phyloP scores from a whole-genome alignment of 1,284 basidiomycete genomes.

The Cutaneotrichosporon spelunceum region DNA sequence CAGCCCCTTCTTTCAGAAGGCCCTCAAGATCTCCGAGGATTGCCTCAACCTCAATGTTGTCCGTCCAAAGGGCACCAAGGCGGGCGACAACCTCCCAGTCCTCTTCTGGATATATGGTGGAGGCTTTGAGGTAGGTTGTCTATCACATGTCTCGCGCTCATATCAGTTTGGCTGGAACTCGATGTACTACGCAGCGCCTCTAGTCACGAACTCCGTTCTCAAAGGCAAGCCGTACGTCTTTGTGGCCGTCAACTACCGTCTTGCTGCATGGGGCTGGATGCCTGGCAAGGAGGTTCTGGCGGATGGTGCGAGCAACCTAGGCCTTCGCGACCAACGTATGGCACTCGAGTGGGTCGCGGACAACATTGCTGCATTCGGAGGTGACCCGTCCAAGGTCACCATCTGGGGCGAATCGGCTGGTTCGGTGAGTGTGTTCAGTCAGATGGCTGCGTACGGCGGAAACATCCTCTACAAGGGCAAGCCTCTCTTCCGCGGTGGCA shows the following conservation, averaged over 20 bases:
- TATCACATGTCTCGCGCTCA: not conserved
- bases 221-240: slow-evolving; percentile 55
- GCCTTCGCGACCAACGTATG: slow-evolving; percentile 50
- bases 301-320: slow-evolving; percentile 57
- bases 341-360: slow-evolving; percentile 44
- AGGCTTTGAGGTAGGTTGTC: slow-evolving; percentile 22
- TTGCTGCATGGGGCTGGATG: slow-evolving; percentile 50
- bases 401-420: slow-evolving; percentile 64
- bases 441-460: slow-evolving; percentile 59
- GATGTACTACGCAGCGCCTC: slow-evolving; percentile 21
- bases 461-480: slow-evolving; percentile 44
- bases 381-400: slow-evolving; percentile 44
- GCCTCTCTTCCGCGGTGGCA: slow-evolving; percentile 50
- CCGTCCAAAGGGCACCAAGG: slow-evolving; percentile 23
- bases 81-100: slow-evolving; percentile 33
- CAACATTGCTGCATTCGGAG: slow-evolving; percentile 45
- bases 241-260: slow-evolving; percentile 60
- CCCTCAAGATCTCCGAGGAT: slow-evolving; percentile 25
- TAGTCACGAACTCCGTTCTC: slow-evolving; percentile 15
- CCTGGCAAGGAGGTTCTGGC: slow-evolving; percentile 56
- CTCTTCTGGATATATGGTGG: slow-evolving; percentile 41
- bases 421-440: slow-evolving; percentile 37
- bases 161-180: slow-evolving; percentile 19
- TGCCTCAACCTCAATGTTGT: slow-evolving; percentile 32
- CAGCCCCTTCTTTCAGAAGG: slow-evolving; percentile 9